Evolutionary conservation across 179 eudicot genomes (phyloP).

Genomic region (Beta corolliflora): DNA sequence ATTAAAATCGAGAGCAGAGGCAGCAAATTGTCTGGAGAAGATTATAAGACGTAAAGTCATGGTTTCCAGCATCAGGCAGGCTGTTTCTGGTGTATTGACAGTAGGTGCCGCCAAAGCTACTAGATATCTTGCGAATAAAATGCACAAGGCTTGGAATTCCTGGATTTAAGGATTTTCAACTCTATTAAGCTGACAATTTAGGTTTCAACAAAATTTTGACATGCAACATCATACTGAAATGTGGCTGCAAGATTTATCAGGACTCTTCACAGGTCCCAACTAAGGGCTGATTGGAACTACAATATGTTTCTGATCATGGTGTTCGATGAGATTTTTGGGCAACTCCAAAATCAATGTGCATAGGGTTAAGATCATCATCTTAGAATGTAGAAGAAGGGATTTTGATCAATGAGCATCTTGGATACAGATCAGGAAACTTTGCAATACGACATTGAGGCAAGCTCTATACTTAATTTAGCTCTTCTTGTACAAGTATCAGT

Average conservation of each 20-base stretch:
- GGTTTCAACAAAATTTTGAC: background rate
- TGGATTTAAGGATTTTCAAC: slow-evolving; percentile 34
- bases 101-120: slow-evolving; percentile 68
- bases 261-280: background rate
- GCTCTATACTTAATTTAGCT: background rate
- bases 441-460: background rate
- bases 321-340: background rate
- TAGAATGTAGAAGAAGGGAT: no score
- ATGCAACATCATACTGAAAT: background rate
- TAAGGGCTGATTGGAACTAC: no score
- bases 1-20: slow-evolving; percentile 58
- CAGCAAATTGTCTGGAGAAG: slow-evolving; percentile 65
- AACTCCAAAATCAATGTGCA: background rate
- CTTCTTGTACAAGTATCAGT: background rate
- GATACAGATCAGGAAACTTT: background rate
- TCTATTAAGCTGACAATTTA: background rate
- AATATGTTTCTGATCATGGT: background rate
- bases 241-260: background rate
- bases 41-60: slow-evolving; percentile 71
- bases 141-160: slow-evolving; percentile 85
- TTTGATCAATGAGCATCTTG: background rate
- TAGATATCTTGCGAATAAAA: slow-evolving; percentile 59
- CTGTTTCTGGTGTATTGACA: slow-evolving; percentile 74
- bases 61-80: slow-evolving; percentile 85
- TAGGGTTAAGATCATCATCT: background rate